A percentile compares a stretch with the other conserved stretches of the same genome.
Evolutionary conservation across 257 asterid species (phyloP).

Genomic region (Knoxia roxburghii): DNA sequence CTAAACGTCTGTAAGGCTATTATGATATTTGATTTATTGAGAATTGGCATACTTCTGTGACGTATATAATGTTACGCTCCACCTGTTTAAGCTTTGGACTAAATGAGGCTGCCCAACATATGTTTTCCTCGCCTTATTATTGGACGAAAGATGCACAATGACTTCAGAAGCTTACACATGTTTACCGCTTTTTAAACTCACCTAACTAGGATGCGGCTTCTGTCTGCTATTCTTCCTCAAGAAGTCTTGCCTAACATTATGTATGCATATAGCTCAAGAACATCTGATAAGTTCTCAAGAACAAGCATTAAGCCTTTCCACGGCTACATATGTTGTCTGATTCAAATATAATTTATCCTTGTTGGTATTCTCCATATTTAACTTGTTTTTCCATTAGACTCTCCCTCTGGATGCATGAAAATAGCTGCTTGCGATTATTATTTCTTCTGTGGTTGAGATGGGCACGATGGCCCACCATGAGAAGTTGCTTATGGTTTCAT

Average conservation of each 20-base stretch:
- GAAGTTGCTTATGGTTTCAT: background rate
- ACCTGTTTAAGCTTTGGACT: too few species aligned
- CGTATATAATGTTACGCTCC: too few species aligned
- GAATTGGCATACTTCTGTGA: too few species aligned
- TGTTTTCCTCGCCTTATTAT: too few species aligned
- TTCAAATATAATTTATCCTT: background rate
- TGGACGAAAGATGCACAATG: background rate
- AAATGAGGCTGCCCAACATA: too few species aligned
- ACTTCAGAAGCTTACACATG: background rate
- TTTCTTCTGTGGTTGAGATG: background rate
- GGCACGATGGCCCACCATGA: background rate
- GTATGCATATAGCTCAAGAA: background rate
- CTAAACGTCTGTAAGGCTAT: background rate
- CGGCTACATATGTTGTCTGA: background rate
- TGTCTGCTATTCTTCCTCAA: background rate
- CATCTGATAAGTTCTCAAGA: too few species aligned
- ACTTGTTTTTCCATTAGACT: background rate
- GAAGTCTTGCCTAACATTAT: background rate
- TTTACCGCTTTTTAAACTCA: background rate
- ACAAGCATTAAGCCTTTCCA: too few species aligned
- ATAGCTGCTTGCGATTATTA: background rate
- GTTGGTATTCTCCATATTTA: too few species aligned
- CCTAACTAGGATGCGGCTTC: too few species aligned
- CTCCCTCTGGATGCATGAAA: background rate
- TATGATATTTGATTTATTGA: too few species aligned